phyloP scores from a whole-genome alignment of 2,329 filamentous ascomycete species.

The Sporothrix euskadiensis region DNA sequence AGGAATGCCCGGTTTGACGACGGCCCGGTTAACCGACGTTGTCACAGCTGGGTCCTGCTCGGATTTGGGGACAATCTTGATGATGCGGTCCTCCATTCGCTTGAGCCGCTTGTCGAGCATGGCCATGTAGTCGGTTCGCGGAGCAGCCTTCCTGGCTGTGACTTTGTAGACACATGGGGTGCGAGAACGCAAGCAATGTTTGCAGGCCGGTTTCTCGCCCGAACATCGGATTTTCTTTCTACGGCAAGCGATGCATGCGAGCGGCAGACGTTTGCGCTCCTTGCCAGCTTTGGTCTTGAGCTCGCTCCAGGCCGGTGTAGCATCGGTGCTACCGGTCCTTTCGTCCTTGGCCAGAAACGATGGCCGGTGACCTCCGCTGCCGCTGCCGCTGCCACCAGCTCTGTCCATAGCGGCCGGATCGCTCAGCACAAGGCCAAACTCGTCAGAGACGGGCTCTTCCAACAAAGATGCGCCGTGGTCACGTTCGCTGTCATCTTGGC shows the following conservation, averaged over 20 bases:
- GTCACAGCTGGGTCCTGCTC: constrained; percentile 67
- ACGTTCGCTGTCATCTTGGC: constrained; percentile 47
- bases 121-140: constrained; percentile 96
- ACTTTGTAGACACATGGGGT: constrained; percentile 98
- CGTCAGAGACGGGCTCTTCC: constrained; percentile 58
- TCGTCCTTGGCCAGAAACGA: constrained; percentile 50
- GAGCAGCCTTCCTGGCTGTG: constrained; percentile 88
- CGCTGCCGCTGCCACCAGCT: constrained; percentile 43
- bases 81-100: constrained; percentile 96
- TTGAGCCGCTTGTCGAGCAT: constrained; percentile 96
- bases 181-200: constrained; percentile 87
- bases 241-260: constrained; percentile 93
- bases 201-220: constrained; percentile 95
- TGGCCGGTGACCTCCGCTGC: constrained; percentile 13
- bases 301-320: constrained; percentile 71
- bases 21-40: constrained; percentile 66
- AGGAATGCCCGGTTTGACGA: constrained; percentile 77
- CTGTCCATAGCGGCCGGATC: constrained; percentile 55
- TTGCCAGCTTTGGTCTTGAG: constrained; percentile 92
- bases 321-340: constrained; percentile 55
- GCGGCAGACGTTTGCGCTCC: constrained; percentile 85
- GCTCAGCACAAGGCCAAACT: constrained; percentile 56
- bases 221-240: constrained; percentile 98
- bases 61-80: constrained; percentile 89
- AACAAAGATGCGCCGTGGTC: constrained; percentile 46